These are phyloP conservation scores for Solanum hybrid DNA, from an alignment of 305 asterid species.

Conservation along the genomic window DNA sequence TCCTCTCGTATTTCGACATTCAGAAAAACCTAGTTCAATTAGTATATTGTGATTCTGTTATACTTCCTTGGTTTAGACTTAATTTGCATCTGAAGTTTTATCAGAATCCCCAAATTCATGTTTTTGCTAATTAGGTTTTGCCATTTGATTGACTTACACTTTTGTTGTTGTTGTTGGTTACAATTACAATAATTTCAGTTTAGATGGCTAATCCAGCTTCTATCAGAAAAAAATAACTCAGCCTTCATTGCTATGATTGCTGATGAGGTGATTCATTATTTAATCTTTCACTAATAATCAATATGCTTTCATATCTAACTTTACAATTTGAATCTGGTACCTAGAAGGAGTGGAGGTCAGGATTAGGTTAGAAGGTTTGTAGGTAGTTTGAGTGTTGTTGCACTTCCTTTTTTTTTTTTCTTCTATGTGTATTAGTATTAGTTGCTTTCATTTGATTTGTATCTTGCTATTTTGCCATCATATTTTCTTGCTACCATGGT, in stretches of 20 bases:
- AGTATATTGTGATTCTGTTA: neutral
- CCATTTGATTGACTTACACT: too few species aligned
- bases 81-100: neutral
- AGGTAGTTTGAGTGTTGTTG: neutral
- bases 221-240: conserved; percentile 61
- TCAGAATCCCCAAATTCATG: neutral
- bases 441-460: neutral
- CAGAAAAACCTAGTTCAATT: neutral
- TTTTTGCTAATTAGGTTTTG: too few species aligned
- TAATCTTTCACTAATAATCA: neutral
- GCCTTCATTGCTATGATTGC: conserved; percentile 93
- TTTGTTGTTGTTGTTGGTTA: too few species aligned
- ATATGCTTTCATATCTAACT: neutral
- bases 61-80: neutral
- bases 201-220: conserved; percentile 55
- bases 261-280: conserved; percentile 48
- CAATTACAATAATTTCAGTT: neutral
- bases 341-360: neutral
- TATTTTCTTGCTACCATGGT: neutral
- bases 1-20: too few species aligned
- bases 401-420: too few species aligned
- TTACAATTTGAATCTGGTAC: neutral
- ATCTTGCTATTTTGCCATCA: neutral
- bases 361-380: neutral
- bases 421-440: neutral